Base-by-base conservation (phyloP, 768 basidiomycete species). In the Crepidotus variabilis region DNA sequence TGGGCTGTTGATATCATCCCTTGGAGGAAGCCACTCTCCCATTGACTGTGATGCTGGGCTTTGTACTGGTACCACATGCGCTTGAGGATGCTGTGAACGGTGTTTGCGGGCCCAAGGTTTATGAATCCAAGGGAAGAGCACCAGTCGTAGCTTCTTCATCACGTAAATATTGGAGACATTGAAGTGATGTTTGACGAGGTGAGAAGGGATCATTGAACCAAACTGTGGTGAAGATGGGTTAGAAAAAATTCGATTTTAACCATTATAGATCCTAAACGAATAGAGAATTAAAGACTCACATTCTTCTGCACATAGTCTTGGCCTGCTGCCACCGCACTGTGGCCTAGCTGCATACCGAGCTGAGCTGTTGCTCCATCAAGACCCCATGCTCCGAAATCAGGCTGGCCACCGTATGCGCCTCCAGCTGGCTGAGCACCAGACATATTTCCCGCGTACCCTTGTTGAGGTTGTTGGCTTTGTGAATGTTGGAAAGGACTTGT, bases 161-260 rank as follows among this genome's bases (percentile, higher is more conserved):
- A 98, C 97, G 69, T 99, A 99, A 0, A 86, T 88, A 67, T 98
- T 98, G 13, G 92, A 93, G 9, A 99, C 97, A 70, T 97, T 93
- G 74, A 98, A 98, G 63, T 91, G 87, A 66, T 93, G 87, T 68
- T 96, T 94, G 52, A 97, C 77, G 46, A 86, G 77, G 10, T 84
- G 78, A 32, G 88, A 72, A 1, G 92, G 94, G 56, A 96, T 80
- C 57, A 89, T 78, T 13, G 87, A 83, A 21, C 88, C 90, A 61
- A 95, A 87, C 93, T 96, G 63, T 2, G 55, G 51, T 58, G 43
- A 60, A 14, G 48, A 43, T 39, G 32, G 61, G 52, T 48, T 2
- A 50, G 18, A 55, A 33, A 24, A 54, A 22, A n/a, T 24, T 55
- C 22, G 20, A 51, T 20, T 49, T 1, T 32, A 56, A 6, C 51